Percentiles rank a stretch among this genome's conserved stretches.
Conservation (phyloP, 148 eudicot genomes). For the Camellia japonica region DNA sequence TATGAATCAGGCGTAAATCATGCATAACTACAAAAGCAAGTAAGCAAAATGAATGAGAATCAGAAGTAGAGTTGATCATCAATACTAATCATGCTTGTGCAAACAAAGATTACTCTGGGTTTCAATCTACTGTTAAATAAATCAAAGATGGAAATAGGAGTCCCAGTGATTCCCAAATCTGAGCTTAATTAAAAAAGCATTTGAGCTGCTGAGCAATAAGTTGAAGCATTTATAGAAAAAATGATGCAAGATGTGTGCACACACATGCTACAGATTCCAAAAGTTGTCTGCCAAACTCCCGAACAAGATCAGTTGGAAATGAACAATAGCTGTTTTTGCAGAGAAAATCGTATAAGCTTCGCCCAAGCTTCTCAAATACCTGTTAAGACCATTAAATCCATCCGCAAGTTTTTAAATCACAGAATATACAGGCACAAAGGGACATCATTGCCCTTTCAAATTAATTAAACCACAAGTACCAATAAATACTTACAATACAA, state of each 20-base stretch:
- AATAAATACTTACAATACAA: slow-evolving; percentile 91
- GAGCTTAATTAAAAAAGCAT: background rate
- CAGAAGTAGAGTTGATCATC: background rate
- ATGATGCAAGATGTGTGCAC: slow-evolving; percentile 35
- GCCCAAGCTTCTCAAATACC: slow-evolving; percentile 73
- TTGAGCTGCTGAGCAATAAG: too few species aligned
- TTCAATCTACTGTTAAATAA: background rate
- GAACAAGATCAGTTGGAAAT: slow-evolving; percentile 67
- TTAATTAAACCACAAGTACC: slow-evolving; percentile 28
- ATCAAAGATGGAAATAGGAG: slow-evolving; percentile 1
- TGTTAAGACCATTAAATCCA: slow-evolving; percentile 47
- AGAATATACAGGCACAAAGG: slow-evolving; percentile 29
- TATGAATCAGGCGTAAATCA: slow-evolving; percentile 58
- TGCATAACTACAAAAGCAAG: slow-evolving; percentile 55
- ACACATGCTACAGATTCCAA: slow-evolving; percentile 70
- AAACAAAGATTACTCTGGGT: background rate
- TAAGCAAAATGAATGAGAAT: slow-evolving; percentile 14
- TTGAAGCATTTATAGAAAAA: slow-evolving; percentile 12
- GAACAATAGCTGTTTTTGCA: slow-evolving; percentile 65
- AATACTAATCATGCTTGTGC: background rate
- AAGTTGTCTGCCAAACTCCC: slow-evolving; percentile 67
- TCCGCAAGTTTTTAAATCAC: slow-evolving; percentile 45
- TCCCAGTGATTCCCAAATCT: background rate
- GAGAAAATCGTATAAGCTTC: slow-evolving; percentile 66
- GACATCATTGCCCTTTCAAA: slow-evolving; percentile 24